Evolutionary conservation across 192 early-diverging fungal species (phyloP).

Genomic region (Obelidium mucronatum): DNA sequence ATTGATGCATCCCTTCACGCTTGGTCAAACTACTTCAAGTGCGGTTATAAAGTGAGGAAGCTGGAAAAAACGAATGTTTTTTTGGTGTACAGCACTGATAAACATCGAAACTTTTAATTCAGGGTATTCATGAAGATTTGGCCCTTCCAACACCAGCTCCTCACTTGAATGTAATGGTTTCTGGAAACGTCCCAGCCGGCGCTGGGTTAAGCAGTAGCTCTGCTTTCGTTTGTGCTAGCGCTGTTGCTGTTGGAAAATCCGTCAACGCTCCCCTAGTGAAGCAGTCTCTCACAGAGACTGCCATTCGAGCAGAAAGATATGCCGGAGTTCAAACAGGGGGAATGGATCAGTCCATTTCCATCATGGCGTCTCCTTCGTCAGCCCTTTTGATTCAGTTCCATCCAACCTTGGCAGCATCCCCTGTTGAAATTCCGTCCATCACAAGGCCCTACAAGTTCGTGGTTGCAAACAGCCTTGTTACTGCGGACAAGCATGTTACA

Average conservation of each 20-base stretch:
- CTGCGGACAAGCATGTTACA: conserved; percentile 85
- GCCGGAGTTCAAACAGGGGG: conserved; percentile 75
- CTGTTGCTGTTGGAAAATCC: conserved; percentile 69
- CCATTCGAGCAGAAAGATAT: conserved; percentile 84
- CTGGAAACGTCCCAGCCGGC: conserved; percentile 81
- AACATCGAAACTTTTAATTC: background rate
- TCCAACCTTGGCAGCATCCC: conserved; percentile 70
- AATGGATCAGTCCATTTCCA: conserved; percentile 93
- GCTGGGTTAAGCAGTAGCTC: conserved; percentile 87
- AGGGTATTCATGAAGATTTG: conserved; percentile 24
- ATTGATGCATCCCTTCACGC: conserved; percentile 75
- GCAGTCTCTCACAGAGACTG: conserved; percentile 69
- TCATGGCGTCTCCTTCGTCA: conserved; percentile 73
- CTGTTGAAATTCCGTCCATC: conserved; percentile 67
- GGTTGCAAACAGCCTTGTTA: conserved; percentile 88
- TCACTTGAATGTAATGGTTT: conserved; percentile 75
- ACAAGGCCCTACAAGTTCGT: conserved; percentile 72
- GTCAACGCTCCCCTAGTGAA: conserved; percentile 53
- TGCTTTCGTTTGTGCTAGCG: conserved; percentile 82
- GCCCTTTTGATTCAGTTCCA: conserved; percentile 84
- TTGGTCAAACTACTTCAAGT: conserved; percentile 95
- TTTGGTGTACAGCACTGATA: background rate
- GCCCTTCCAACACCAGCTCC: conserved; percentile 28
- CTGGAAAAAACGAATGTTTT: background rate
- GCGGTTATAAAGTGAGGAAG: conserved; percentile 76